Conservation (phyloP, 2,329 filamentous ascomycete species). For the Hymenoscyphus albidus region DNA sequence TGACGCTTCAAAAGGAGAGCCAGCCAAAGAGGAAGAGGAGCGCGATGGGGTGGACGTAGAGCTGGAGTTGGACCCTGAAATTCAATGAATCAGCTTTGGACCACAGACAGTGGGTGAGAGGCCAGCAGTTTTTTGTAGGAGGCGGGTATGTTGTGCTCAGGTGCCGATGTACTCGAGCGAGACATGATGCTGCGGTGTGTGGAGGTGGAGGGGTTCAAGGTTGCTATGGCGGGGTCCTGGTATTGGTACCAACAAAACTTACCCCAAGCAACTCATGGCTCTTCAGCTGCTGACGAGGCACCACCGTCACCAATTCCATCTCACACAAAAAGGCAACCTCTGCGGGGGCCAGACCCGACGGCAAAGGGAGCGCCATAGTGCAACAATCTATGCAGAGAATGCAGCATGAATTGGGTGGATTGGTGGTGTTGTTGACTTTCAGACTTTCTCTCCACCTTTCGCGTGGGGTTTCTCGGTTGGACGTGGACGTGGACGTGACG, state of each 20-base stretch:
- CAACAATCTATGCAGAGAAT: not conserved
- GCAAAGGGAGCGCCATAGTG: constrained; percentile 35
- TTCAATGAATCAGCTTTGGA: constrained; percentile 8
- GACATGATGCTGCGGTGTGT: constrained; percentile 3
- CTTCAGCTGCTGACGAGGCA: constrained; percentile 87
- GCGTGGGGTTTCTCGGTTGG: not conserved
- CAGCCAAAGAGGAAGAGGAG: constrained; percentile 84
- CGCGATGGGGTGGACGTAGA: constrained; percentile 76
- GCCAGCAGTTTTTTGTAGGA: not conserved
- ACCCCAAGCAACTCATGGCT: constrained; percentile 81
- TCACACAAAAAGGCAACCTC: constrained; percentile 95
- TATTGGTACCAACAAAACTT: constrained; percentile 41
- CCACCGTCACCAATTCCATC: constrained; percentile 92
- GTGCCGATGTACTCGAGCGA: not conserved
- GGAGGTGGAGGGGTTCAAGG: constrained; percentile 28
- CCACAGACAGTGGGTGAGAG: not conserved
- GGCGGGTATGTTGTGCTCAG: not conserved
- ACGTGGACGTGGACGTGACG: not conserved
- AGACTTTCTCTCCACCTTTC: not conserved
- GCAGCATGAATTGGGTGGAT: constrained; percentile 4
- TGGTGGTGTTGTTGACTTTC: not conserved
- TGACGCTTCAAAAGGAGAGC: constrained; percentile 93
- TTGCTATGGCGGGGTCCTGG: constrained; percentile 20
- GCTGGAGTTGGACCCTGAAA: constrained; percentile 70
- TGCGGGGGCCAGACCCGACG: constrained; percentile 65